phyloP scores from a whole-genome alignment of 129 eudicot species.

The Lactuca sativa region DNA sequence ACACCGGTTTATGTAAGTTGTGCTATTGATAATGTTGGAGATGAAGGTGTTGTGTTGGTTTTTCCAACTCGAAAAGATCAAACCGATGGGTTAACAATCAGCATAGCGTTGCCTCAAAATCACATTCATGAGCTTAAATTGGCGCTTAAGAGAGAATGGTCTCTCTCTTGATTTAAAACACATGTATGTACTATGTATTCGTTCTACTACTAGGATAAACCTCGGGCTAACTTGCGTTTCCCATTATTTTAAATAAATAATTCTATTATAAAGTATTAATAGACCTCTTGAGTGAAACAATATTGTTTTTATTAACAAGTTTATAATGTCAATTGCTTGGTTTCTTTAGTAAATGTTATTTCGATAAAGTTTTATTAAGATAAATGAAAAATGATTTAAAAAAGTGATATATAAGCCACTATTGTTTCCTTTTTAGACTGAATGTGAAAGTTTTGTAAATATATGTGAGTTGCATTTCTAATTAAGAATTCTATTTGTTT shows the following conservation, averaged over 20 bases:
- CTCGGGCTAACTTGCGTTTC: not conserved
- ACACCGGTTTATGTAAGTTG: slow-evolving; percentile 44
- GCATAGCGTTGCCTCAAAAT: slow-evolving; percentile 41
- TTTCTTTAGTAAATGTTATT: no score
- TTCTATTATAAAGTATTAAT: no score
- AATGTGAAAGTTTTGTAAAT: no score
- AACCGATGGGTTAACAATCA: slow-evolving; percentile 32
- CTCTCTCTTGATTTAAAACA: slow-evolving; percentile 15
- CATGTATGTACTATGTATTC: not conserved
- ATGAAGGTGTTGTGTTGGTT: slow-evolving; percentile 58
- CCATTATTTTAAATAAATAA: not conserved
- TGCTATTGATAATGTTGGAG: slow-evolving; percentile 54
- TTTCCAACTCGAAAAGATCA: slow-evolving; percentile 30
- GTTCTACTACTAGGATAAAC: not conserved
- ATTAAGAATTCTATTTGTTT: no score
- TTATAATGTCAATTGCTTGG: no score
- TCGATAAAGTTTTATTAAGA: no score
- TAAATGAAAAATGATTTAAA: no score
- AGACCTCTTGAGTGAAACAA: no score
- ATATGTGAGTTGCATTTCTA: no score
- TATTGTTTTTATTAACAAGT: no score
- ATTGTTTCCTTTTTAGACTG: no score
- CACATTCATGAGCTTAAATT: slow-evolving; percentile 34
- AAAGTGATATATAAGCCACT: no score
- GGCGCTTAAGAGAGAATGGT: slow-evolving; percentile 27